phyloP scores from a whole-genome alignment of 306 rosid genomes.

The Urtica urens region DNA sequence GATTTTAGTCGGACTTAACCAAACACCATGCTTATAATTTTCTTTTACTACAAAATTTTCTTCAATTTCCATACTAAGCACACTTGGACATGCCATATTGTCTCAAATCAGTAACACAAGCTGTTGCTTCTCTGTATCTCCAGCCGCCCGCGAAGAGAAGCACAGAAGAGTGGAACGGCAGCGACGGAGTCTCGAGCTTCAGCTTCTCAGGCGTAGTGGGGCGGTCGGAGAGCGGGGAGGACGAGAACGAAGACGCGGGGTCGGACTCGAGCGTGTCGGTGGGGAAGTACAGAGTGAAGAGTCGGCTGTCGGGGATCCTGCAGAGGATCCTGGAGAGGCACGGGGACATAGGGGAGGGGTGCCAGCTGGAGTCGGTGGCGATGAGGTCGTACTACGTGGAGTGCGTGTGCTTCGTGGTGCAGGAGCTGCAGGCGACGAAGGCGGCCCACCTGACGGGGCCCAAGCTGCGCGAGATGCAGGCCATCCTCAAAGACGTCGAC shows the following conservation, averaged over 20 bases:
- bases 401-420: slow-evolving; percentile 69
- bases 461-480: slow-evolving; percentile 50
- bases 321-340: slow-evolving; percentile 47
- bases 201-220: slow-evolving; percentile 33
- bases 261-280: slow-evolving; percentile 56
- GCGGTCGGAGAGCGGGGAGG: slow-evolving; percentile 39
- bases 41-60: no score
- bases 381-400: slow-evolving; percentile 74
- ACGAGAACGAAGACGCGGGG: slow-evolving; percentile 27
- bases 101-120: no score
- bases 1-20: no score
- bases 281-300: slow-evolving; percentile 58
- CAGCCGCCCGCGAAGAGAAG: no score
- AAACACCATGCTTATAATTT: no score
- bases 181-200: no score
- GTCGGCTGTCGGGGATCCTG: slow-evolving; percentile 49
- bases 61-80: no score
- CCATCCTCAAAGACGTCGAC: slow-evolving; percentile 82
- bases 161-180: no score
- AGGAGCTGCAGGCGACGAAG: slow-evolving; percentile 46
- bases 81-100: no score
- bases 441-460: slow-evolving; percentile 33
- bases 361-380: slow-evolving; percentile 58
- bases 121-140: no score
- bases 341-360: slow-evolving; percentile 67